These are phyloP conservation scores for Kwoniella sp. DNA, from an alignment of 768 basidiomycete species.

Conservation along the genomic window DNA sequence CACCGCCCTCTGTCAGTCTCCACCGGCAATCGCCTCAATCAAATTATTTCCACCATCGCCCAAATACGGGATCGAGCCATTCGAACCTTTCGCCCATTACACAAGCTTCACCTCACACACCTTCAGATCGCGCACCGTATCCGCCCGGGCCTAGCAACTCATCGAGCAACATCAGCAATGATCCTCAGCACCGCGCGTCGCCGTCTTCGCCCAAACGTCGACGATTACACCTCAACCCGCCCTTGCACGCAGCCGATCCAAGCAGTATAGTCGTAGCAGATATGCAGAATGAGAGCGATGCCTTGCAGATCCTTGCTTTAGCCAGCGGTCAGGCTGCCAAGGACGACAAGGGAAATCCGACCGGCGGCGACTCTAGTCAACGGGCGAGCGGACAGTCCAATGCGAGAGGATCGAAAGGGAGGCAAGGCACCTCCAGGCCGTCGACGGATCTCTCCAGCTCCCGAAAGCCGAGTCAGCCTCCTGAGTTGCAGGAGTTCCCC, in stretches of 20 bases:
- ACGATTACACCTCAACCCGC: constrained; percentile 44
- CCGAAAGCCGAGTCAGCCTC: constrained; percentile 1
- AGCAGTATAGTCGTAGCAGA: constrained; percentile 53
- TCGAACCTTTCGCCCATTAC: constrained; percentile 13
- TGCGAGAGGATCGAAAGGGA: background rate
- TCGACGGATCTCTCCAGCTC: background rate
- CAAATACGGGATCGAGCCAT: constrained; percentile 6
- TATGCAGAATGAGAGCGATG: constrained; percentile 56
- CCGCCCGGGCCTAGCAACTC: background rate
- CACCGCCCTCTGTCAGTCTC: background rate
- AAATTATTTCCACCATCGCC: constrained; percentile 2
- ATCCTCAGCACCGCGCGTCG: constrained; percentile 3
- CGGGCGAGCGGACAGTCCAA: background rate
- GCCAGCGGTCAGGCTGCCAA: constrained; percentile 33
- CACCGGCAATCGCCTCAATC: constrained; percentile 8
- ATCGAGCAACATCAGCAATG: background rate
- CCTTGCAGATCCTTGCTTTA: constrained; percentile 52
- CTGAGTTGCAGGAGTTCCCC: constrained; percentile 29
- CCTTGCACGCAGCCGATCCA: constrained; percentile 45
- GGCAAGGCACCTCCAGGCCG: background rate
- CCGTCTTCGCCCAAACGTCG: constrained; percentile 44
- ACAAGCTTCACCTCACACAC: constrained; percentile 7
- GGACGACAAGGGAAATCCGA: constrained; percentile 2
- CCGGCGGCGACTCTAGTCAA: background rate
- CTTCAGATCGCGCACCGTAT: background rate